Evolutionary conservation across 768 basidiomycete genomes (phyloP), one percentile per base, ranked within the genome.

Genomic region (Tricholomella constricta): DNA sequence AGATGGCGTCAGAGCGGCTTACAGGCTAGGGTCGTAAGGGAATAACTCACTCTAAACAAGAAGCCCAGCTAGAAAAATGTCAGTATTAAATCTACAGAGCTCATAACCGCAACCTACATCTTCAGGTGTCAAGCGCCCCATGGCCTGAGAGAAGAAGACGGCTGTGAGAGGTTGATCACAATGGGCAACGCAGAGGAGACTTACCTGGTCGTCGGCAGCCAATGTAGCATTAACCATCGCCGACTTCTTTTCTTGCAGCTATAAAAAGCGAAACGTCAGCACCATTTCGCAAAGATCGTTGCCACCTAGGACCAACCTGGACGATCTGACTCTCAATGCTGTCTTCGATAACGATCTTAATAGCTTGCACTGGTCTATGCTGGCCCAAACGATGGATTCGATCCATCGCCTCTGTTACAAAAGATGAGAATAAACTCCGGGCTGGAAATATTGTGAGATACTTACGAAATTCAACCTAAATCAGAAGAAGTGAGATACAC

Each of bases 351-450:
- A 98, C 89, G 8, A 98, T 78, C 63, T 98, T 96, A 69, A 93
- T 92, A 14, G 94, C 94, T 61, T 89, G 83, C 41, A 99, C 91
- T 7, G 96, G 95, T 20, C 96, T 82, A 58, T 85, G 88, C 69
- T 98, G 94, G n/a, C 95, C 95, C 37, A 97, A 77, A 54, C 94
- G 88, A 72, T 98, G 95, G 55, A 98, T 97, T 49, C 95, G 90
- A 68, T 96, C 94, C 94, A 96, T 98, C 2, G 92, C 93, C 81
- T 94, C 88, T 91, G 79, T 57, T 55, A 23, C 8, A 10, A n/a
- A 9, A 36, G 36, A 29, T 36, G 25, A 36, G 42, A 32, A 15
- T 36, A 10, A 8, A 23, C 45, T 27, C 15, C 31, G 31, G 31
- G 26, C 20, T 14, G 22, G 9, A 22, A 25, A 1, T 3, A 31